A percentile compares a stretch with the other conserved stretches of the same genome.
phyloP scores from a whole-genome alignment of 148 eudicot genomes.

The Fagopyrum homotropicum region DNA sequence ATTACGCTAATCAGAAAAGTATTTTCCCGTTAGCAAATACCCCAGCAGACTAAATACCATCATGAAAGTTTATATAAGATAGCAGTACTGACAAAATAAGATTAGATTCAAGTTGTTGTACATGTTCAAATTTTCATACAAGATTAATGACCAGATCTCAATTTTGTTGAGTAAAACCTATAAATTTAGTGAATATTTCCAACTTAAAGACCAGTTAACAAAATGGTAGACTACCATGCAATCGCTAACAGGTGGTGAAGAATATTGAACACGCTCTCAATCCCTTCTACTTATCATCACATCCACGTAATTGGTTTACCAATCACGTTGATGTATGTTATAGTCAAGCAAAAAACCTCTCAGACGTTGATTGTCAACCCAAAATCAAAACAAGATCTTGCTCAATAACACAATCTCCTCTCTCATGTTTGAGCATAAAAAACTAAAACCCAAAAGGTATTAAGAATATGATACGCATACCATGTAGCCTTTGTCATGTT shows the following conservation, averaged over 20 bases:
- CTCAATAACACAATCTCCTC: background rate
- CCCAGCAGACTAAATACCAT: background rate
- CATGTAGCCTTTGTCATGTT: constrained; percentile 77
- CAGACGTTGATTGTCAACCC: background rate
- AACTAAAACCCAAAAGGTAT: background rate
- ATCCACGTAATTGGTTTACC: background rate
- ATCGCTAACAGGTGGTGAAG: background rate
- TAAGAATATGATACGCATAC: constrained; percentile 24
- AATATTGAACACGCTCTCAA: background rate
- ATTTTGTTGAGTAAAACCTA: background rate
- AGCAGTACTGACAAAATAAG: background rate
- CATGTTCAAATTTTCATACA: background rate
- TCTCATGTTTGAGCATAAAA: background rate
- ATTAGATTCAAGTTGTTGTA: background rate
- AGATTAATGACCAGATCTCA: background rate
- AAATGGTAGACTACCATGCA: background rate
- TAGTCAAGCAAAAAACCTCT: background rate
- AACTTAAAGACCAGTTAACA: background rate
- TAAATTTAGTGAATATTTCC: background rate
- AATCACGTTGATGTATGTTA: background rate
- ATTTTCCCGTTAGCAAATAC: background rate
- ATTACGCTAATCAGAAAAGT: background rate
- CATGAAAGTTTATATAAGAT: background rate
- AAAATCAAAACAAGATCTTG: background rate
- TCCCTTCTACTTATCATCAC: background rate